Evolutionary conservation across 768 basidiomycete species (phyloP), one percentile per base, ranked within the genome.

Genomic region (Lactarius pseudohatsudake): DNA sequence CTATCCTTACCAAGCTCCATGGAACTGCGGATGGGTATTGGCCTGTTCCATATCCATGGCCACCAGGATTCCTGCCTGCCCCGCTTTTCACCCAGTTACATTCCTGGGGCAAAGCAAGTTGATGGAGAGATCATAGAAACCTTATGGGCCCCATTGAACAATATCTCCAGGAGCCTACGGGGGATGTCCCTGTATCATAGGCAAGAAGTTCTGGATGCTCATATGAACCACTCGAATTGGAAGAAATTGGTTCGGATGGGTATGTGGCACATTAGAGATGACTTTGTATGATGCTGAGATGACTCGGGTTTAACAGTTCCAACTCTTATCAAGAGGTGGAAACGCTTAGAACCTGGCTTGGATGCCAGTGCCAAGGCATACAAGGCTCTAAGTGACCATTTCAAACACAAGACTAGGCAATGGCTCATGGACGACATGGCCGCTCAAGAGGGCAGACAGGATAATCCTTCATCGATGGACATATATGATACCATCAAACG

Each of bases 111-210:
- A 0, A 75, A 76, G 0, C 68, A 75, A 9, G 54, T 77, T 0
- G 75, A 77, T 55, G 76, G 77, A 0, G 75, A 79, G 50, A 77
- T 79, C 3, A 34, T 80, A 9, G 78, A 79, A 45, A 76, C 75
- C 0, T 54, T 79, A 0, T 80, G 78, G 78, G 62, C 72, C 0
- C 34, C 64, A 0, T 63, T 79, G 0, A 79, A 79, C 45, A 66
- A 73, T 2, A 70, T 76, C 0, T 74, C 75, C 0, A 36, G 70
- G 0, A 74, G 71, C 10, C 72, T 73, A 0, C 53, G 74, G 0
- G 70, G 68, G 0, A 76, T 77, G 65, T 61, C 72, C 0, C 16
- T 64, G 1, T 30, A 59, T 5, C 57, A 70, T 38, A 10, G 71
- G 0, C 63, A 72, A 3, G 77, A 80, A 58, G 47, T 75, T 0